These are phyloP conservation scores for Mimosa pudica DNA, from an alignment of 306 rosid genomes.

Conservation along the genomic window DNA sequence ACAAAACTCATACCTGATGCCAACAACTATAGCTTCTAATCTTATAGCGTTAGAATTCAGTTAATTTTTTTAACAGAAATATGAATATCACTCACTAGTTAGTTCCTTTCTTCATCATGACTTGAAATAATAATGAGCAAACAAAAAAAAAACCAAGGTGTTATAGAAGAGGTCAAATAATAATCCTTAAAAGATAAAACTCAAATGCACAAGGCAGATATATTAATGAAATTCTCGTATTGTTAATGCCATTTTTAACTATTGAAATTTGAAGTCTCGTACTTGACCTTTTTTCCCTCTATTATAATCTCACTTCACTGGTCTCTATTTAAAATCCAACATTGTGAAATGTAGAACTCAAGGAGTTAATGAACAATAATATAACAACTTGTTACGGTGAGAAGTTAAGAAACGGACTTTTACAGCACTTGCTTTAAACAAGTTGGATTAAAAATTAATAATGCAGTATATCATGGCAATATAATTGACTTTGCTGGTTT, in stretches of 20 bases:
- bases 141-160: too few relatives aligned
- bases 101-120: background rate
- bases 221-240: background rate
- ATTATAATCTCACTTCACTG: background rate
- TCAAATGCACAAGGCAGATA: background rate
- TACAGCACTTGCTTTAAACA: background rate
- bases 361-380: background rate
- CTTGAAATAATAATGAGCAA: background rate
- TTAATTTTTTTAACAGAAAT: background rate
- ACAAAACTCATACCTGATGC: background rate
- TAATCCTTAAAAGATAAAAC: background rate
- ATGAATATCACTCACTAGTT: background rate
- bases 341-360: background rate
- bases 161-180: background rate
- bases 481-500: slow-evolving; percentile 30
- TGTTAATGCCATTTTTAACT: background rate
- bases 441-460: background rate
- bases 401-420: background rate
- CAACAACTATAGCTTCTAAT: background rate
- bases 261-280: background rate
- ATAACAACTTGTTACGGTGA: background rate
- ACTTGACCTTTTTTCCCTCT: background rate
- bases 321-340: background rate
- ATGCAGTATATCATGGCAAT: slow-evolving; percentile 3
- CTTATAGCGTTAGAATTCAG: background rate